Conservation (phyloP, 164 flowering plant genomes). For the Vitis rotundifolia region DNA sequence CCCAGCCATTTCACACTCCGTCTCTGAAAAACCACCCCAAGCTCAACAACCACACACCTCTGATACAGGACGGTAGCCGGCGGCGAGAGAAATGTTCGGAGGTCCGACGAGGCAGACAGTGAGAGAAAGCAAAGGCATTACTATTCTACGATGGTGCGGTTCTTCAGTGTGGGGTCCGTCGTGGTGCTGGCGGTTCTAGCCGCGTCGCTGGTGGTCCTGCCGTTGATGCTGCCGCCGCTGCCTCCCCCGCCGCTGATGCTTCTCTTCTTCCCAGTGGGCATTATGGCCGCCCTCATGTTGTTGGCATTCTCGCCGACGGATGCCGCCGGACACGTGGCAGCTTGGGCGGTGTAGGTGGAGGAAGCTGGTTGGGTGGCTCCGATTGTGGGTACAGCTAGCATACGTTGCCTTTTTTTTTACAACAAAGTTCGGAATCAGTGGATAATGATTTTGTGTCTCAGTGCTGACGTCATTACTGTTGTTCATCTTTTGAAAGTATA, state of each 20-base stretch:
- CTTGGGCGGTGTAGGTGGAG: constrained; percentile 4
- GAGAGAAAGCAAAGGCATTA: no score
- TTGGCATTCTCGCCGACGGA: constrained; percentile 46
- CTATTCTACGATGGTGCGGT: constrained; percentile 6
- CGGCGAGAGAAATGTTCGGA: background rate
- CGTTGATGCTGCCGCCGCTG: constrained; percentile 48
- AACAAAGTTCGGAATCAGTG: no score
- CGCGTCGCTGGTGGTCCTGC: constrained; percentile 38
- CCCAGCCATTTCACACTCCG: background rate
- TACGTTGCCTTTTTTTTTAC: no score
- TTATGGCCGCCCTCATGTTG: constrained; percentile 52
- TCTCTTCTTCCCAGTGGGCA: constrained; percentile 48
- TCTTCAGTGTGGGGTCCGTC: constrained; percentile 23
- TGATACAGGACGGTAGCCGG: background rate
- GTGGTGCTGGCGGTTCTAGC: constrained; percentile 31
- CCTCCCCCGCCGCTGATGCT: constrained; percentile 58
- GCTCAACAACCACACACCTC: no score
- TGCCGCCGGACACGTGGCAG: constrained; percentile 18
- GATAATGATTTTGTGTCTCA: no score
- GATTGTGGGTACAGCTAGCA: no score
- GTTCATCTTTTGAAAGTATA: no score
- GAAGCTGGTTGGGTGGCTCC: background rate
- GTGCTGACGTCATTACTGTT: no score
- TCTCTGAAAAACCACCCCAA: background rate
- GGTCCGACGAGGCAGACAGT: background rate